Evolutionary conservation across 2,329 filamentous ascomycete species (phyloP).

Genomic region (Penicillium hordei): DNA sequence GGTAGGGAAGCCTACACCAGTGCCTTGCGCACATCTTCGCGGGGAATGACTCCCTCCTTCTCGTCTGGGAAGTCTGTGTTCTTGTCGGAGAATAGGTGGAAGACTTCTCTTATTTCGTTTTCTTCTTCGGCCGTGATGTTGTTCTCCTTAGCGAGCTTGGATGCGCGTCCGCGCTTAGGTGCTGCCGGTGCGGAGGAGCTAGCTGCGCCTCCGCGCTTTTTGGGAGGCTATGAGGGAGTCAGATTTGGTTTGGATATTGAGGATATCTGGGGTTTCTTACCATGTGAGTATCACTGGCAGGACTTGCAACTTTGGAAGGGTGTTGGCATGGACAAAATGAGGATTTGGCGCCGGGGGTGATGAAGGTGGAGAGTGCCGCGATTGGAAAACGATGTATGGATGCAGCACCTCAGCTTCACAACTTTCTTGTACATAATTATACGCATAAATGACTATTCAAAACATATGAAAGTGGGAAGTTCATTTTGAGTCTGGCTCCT

Average conservation of each 20-base stretch:
- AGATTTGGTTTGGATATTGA: not conserved
- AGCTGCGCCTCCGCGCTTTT: slow-evolving; percentile 35
- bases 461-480: not conserved
- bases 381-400: slow-evolving; percentile 4
- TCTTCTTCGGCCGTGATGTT: slow-evolving; percentile 82
- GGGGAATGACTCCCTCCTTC: slow-evolving; percentile 68
- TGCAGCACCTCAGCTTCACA: not conserved
- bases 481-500: not conserved
- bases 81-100: slow-evolving; percentile 67
- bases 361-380: slow-evolving; percentile 5
- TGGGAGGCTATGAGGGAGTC: slow-evolving; percentile 33
- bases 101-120: slow-evolving; percentile 86
- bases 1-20: slow-evolving; percentile 60
- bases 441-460: not conserved
- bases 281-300: not conserved
- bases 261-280: not conserved
- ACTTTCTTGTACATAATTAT: not conserved
- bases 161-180: slow-evolving; percentile 58
- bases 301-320: not conserved
- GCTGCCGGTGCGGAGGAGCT: slow-evolving; percentile 31
- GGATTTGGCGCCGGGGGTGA: not conserved
- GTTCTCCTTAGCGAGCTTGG: slow-evolving; percentile 90
- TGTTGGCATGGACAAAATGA: not conserved
- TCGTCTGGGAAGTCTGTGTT: slow-evolving; percentile 66
- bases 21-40: slow-evolving; percentile 67